phyloP scores from a whole-genome alignment of 192 early-diverging fungal species.

The Umbelopsis isabellina region DNA sequence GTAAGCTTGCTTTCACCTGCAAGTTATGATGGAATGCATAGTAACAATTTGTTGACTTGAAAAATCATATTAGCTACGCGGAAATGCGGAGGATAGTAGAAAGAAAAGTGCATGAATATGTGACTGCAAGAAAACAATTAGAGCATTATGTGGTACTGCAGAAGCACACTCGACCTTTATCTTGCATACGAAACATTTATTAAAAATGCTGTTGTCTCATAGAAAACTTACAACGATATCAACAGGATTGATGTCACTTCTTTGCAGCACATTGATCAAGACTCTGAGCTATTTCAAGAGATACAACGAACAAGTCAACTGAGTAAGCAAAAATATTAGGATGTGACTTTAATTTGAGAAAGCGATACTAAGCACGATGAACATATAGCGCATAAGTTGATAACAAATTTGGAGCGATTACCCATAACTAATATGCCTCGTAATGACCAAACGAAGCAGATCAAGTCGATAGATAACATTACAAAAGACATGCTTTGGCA shows the following conservation, averaged over 20 bases:
- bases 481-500: conserved; percentile 14
- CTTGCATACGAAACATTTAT: not conserved
- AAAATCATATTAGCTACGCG: not conserved
- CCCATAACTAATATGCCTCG: not conserved
- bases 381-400: not conserved
- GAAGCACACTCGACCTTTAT: not conserved
- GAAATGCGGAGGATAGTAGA: not conserved
- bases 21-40: too few species aligned
- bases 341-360: not conserved
- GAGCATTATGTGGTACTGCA: not conserved
- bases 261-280: not conserved
- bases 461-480: not conserved
- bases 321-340: conserved; percentile 4
- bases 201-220: not conserved
- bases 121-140: not conserved
- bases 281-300: not conserved
- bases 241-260: not conserved
- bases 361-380: not conserved
- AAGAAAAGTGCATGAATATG: not conserved
- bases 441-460: not conserved
- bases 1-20: not conserved
- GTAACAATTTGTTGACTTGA: not conserved
- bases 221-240: conserved; percentile 9
- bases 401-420: not conserved
- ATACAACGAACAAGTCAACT: not conserved